Conservation (phyloP, 352 stramenopile species). For the Peronospora farinosa region DNA sequence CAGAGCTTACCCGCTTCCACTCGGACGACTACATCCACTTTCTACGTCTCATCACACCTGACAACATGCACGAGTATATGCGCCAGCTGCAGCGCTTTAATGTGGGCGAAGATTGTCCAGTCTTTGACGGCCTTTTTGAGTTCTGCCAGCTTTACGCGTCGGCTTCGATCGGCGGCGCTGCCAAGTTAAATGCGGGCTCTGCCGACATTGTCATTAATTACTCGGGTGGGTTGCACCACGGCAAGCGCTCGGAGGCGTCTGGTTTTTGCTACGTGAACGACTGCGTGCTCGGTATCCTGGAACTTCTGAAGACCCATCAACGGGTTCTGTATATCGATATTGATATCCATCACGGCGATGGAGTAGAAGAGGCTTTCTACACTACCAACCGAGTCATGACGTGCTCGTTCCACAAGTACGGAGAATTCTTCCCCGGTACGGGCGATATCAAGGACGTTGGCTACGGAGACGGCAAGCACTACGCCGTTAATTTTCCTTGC, state of each 20-base stretch:
- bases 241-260: conserved; percentile 97
- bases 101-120: conserved; percentile 98
- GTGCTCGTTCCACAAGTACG: conserved; percentile 98
- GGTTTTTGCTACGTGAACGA: conserved; percentile 99
- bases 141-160: conserved; percentile 98
- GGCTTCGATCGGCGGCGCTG: conserved; percentile 94
- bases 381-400: conserved; percentile 98
- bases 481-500: conserved; percentile 97
- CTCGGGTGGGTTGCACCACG: conserved; percentile 97
- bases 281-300: conserved; percentile 97
- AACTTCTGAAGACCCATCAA: conserved; percentile 95
- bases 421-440: conserved; percentile 98
- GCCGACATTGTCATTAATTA: conserved; percentile 99
- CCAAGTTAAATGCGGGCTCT: conserved; percentile 92
- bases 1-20: conserved; percentile 98
- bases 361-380: conserved; percentile 99
- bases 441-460: conserved; percentile 81
- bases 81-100: conserved; percentile 94
- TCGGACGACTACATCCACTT: conserved; percentile 99
- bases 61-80: conserved; percentile 97
- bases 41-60: conserved; percentile 94
- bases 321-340: conserved; percentile 99
- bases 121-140: conserved; percentile 99
- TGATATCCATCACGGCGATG: conserved; percentile 99
- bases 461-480: conserved; percentile 92